These are phyloP conservation scores for Lanmaoa pseudosensibilis DNA, from an alignment of 768 basidiomycete genomes.

Conservation along the genomic window DNA sequence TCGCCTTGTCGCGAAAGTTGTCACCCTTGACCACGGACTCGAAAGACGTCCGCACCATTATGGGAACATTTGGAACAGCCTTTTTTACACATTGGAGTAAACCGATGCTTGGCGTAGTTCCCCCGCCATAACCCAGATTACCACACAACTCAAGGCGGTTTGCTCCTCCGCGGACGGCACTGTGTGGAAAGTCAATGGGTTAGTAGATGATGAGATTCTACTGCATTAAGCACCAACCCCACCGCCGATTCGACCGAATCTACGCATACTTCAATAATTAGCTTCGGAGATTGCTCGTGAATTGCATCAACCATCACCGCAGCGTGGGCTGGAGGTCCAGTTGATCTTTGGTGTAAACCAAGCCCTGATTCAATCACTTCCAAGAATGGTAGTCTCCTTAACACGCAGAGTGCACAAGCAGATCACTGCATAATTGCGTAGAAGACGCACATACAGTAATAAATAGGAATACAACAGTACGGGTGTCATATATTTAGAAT, in stretches of 20 bases:
- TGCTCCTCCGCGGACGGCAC: constrained; percentile 70
- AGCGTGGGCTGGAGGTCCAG: not conserved
- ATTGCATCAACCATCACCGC: constrained; percentile 6
- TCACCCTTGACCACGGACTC: not conserved
- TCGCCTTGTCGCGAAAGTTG: constrained; percentile 46
- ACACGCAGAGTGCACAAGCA: not conserved
- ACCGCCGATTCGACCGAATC: constrained; percentile 75
- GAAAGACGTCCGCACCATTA: constrained; percentile 62
- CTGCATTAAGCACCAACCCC: constrained; percentile 43
- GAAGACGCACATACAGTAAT: not conserved
- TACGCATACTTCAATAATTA: constrained; percentile 63
- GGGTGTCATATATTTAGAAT: not conserved
- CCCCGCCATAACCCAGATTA: constrained; percentile 71
- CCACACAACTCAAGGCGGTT: constrained; percentile 77
- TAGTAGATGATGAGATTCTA: not conserved
- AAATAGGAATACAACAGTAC: not conserved
- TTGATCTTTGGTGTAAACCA: not conserved
- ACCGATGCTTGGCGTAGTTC: constrained; percentile 80
- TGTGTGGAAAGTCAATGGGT: constrained; percentile 38
- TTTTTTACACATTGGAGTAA: constrained; percentile 59
- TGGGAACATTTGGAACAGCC: constrained; percentile 48
- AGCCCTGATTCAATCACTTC: not conserved
- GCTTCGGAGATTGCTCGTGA: constrained; percentile 3
- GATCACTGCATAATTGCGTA: not conserved
- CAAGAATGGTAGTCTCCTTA: constrained; percentile 2